Evolutionary conservation across 2,329 filamentous ascomycete species (phyloP), one percentile per base, ranked within the genome.

Genomic region (Xylaria arbuscula): DNA sequence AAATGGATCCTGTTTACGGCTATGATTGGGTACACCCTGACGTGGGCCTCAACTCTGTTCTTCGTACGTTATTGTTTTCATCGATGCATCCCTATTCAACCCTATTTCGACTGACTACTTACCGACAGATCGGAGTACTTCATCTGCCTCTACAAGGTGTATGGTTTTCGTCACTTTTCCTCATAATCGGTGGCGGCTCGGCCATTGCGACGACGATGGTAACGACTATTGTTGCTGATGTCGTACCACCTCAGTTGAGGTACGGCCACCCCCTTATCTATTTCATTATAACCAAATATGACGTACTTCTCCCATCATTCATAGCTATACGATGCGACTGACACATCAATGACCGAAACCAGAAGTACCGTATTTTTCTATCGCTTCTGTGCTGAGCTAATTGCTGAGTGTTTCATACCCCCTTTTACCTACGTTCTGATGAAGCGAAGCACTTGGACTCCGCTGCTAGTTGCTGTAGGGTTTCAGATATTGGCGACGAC

Each of bases 1-100:
- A 69, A 66, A 62, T 69, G 67, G 67, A 66, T 69, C 15, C 24
- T 69, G 45, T 11, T 48, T n/a, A 47, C 57, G n/a, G 51, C 63
- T 19, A 47, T 69, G 57, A 48, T 59, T 22, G 67, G 67, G 6
- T 69, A 59, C 42, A 63, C 51, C 5, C 45, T 69, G 24, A 28
- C 56, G 11, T 66, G 45, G 40, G 57, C 48, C 11, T 66, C 40
- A 47, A 62, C 63, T 34, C 36, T 62, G 42, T 59, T 66, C 13
- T 36, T 66, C 32, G 67, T 66, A 55, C 53, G 67, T 63, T 19
- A 10, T 48, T 50, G 3, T n/a, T 32, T 15, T 50, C 15, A 22
- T 22, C 22, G 17, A 22, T 38, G 1, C 24, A 28, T 34, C 32
- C 15, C 24, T 38, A n/a, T 6, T 32, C 10, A 8, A 40, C 24